phyloP scores from a whole-genome alignment of 345 rosid genomes.

The Dimocarpus longan region DNA sequence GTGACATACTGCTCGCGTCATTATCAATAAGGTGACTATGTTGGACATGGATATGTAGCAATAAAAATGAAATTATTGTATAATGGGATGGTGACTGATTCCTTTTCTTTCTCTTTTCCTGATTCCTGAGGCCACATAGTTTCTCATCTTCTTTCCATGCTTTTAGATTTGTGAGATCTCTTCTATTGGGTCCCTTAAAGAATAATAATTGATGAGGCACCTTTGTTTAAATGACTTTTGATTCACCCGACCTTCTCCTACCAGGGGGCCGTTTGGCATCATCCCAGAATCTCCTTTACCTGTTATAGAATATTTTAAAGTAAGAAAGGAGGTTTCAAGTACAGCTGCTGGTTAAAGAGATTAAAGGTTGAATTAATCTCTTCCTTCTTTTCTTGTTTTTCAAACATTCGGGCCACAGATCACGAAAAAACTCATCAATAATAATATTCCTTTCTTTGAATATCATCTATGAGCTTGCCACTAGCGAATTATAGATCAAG shows the following conservation, averaged over 20 bases:
- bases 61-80: slow-evolving; percentile 19
- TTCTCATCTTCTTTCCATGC: slow-evolving; percentile 46
- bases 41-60: slow-evolving; percentile 20
- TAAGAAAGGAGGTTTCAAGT: slow-evolving; percentile 46
- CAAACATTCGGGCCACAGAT: slow-evolving; percentile 74
- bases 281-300: slow-evolving; percentile 79
- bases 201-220: slow-evolving; percentile 65
- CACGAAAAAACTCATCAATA: slow-evolving; percentile 34
- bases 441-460: slow-evolving; percentile 47
- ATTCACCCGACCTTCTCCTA: slow-evolving; percentile 56
- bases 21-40: slow-evolving; percentile 13
- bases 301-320: slow-evolving; percentile 56
- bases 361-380: slow-evolving; percentile 53
- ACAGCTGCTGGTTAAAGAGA: slow-evolving; percentile 60
- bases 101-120: slow-evolving; percentile 46
- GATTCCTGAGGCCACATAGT: slow-evolving; percentile 51
- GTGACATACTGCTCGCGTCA: slow-evolving; percentile 52
- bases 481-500: slow-evolving; percentile 21
- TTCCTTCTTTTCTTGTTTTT: slow-evolving; percentile 63
- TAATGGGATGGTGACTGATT: slow-evolving; percentile 44
- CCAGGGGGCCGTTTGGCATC: slow-evolving; percentile 50
- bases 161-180: slow-evolving; percentile 43
- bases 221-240: slow-evolving; percentile 62
- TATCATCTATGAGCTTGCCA: slow-evolving; percentile 33
- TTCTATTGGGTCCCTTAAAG: slow-evolving; percentile 54